A percentile compares a stretch with the other conserved stretches of the same genome.
phyloP scores from a whole-genome alignment of 257 asterid species.

The Rubia yunnanensis region DNA sequence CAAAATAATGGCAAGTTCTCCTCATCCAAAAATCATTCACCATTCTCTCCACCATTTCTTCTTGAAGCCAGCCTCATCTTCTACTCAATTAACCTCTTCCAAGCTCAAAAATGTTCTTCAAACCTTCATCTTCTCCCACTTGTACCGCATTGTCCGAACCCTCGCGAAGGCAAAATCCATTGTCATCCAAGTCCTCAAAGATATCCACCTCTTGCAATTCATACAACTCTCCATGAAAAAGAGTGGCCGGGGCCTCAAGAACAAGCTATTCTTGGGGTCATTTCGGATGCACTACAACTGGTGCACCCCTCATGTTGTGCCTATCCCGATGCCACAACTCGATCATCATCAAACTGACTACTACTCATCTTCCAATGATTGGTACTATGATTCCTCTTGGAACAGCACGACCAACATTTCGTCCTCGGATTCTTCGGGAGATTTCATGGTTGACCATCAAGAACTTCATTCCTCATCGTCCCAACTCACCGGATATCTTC shows the following conservation, averaged over 20 bases:
- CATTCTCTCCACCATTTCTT: slow-evolving; percentile 30
- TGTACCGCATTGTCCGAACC: slow-evolving; percentile 39
- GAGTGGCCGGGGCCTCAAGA: slow-evolving; percentile 24
- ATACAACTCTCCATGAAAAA: slow-evolving; percentile 26
- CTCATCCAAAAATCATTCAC: slow-evolving; percentile 33
- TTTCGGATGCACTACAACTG: slow-evolving; percentile 81
- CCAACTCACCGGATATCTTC: slow-evolving; percentile 50
- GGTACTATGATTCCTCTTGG: slow-evolving; percentile 53
- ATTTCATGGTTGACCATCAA: slow-evolving; percentile 5
- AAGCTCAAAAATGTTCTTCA: slow-evolving; percentile 43
- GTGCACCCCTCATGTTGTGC: slow-evolving; percentile 64
- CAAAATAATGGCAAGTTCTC: slow-evolving; percentile 25
- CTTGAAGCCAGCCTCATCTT: slow-evolving; percentile 33
- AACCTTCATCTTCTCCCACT: slow-evolving; percentile 49
- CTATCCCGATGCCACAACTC: slow-evolving; percentile 23
- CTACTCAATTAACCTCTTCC: slow-evolving; percentile 35
- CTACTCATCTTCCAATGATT: slow-evolving; percentile 13
- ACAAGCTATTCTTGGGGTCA: slow-evolving; percentile 49
- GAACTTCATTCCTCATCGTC: slow-evolving; percentile 9
- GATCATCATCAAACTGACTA: slow-evolving; percentile 3
- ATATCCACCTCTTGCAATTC: slow-evolving; percentile 26
- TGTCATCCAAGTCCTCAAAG: slow-evolving; percentile 37
- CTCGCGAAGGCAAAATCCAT: slow-evolving; percentile 40
- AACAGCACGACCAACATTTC: slow-evolving; percentile 18
- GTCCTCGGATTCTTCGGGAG: slow-evolving; percentile 18